Percentiles rank a stretch among this genome's conserved stretches.
These are phyloP conservation scores for Fusarium nurragi DNA, from an alignment of 2,329 filamentous ascomycete genomes.

Conservation along the genomic window DNA sequence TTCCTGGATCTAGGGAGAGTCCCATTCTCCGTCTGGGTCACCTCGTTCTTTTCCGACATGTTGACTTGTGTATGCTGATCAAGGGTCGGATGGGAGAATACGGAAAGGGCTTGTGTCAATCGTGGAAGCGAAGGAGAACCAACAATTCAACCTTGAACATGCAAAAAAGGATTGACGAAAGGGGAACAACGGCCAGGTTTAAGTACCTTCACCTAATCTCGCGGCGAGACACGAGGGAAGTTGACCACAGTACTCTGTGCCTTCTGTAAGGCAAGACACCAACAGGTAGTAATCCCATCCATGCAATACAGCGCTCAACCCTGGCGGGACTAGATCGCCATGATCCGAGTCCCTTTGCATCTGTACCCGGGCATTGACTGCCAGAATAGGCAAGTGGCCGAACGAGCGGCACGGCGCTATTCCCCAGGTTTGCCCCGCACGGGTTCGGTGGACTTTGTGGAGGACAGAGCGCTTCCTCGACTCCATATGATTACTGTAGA, in stretches of 20 bases:
- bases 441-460: constrained; percentile 11
- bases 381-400: constrained; percentile 43
- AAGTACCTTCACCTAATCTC: constrained; percentile 35
- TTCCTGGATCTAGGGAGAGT: constrained; percentile 48
- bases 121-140: constrained; percentile 19
- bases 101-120: not conserved
- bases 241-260: constrained; percentile 5
- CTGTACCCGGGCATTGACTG: constrained; percentile 39
- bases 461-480: constrained; percentile 16
- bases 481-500: not conserved
- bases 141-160: constrained; percentile 26
- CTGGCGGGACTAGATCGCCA: constrained; percentile 39
- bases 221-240: constrained; percentile 20
- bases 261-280: constrained; percentile 2
- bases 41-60: constrained; percentile 54
- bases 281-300: not conserved
- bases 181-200: constrained; percentile 35
- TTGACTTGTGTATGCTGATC: constrained; percentile 2
- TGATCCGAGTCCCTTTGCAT: constrained; percentile 43
- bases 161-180: not conserved
- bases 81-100: not conserved
- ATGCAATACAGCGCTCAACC: constrained; percentile 13
- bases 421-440: constrained; percentile 46
- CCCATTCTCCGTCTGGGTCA: constrained; percentile 50
- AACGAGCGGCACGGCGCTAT: constrained; percentile 33